phyloP scores from a whole-genome alignment of 139 green algal species.

The Trebouxia sp. region DNA sequence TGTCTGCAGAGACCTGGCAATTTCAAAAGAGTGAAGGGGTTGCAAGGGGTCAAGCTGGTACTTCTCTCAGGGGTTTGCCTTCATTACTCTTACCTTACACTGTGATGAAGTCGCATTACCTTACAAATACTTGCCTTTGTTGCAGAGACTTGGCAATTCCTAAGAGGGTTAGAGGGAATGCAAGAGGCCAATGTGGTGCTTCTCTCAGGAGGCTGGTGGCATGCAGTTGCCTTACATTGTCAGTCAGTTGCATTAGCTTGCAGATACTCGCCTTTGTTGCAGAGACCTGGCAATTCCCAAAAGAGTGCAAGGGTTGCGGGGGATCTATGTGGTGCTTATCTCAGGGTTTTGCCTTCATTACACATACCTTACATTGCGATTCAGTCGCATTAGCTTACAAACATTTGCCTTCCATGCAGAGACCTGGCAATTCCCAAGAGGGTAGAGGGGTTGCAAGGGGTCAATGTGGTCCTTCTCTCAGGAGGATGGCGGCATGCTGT shows the following conservation, averaged over 20 bases:
- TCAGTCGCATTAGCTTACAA: no score
- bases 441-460: slow-evolving; percentile 46
- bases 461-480: slow-evolving; percentile 51
- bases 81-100: slow-evolving; percentile 82
- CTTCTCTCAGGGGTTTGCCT: slow-evolving; percentile 81
- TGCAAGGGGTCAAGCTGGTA: slow-evolving; percentile 41
- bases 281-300: slow-evolving; percentile 56
- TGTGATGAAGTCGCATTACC: no score
- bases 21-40: slow-evolving; percentile 44
- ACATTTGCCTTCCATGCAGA: no score
- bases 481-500: slow-evolving; percentile 90
- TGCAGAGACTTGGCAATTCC: slow-evolving; percentile 60
- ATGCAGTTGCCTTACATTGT: slow-evolving; percentile 83
- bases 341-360: slow-evolving; percentile 88
- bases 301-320: slow-evolving; percentile 48
- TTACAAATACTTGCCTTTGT: no score
- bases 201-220: slow-evolving; percentile 84
- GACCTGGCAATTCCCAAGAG: slow-evolving; percentile 50
- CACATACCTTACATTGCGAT: no score
- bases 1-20: slow-evolving; percentile 55
- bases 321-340: slow-evolving; percentile 45
- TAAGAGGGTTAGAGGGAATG: slow-evolving; percentile 46
- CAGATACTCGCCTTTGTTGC: no score
- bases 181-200: slow-evolving; percentile 32
- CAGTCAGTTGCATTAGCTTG: no score